Base-by-base conservation (phyloP, 768 basidiomycete species). In the Amanita subjunquillea region DNA sequence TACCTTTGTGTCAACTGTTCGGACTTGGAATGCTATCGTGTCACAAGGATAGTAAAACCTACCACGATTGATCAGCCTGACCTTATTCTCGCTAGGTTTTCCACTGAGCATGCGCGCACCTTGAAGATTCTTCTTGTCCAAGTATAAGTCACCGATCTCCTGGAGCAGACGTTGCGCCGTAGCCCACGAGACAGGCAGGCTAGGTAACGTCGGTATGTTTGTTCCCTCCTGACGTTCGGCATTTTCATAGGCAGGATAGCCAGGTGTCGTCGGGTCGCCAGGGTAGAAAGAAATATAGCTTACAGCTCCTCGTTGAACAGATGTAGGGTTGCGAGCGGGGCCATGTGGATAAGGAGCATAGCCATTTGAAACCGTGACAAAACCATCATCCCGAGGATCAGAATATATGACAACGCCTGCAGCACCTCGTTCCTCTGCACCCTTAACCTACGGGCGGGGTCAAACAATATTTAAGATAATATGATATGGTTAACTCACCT, bases 121-220 rank as follows among this genome's bases (percentile, higher is more conserved):
- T 38, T 10, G 22, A 12, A 57, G 46, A 3, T 58, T 54, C 34
- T 58, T 59, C 12, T 57, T 61, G 3, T 56, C 36, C 8, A 56
- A 39, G 45, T 72, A 66, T 23, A 73, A 56, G 13, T 68, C 67
- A 4, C 66, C 72, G 38, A 81, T 75, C 58, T 80, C 79, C 53
- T 78, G 72, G 7, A 92, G 69, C 6, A 93, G 68, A 15, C 76
- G 73, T 55, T 83, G 66, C 0, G 91, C 93, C 61, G 93, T 95
- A 43, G 73, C 68, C 84, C 89, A 94, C 0, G 87, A 90, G 57
- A 96, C 80, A 1, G 95, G 95, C n/a, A 97, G 66, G 60, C 89
- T 91, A 1, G 90, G 89, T 55, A 92, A 91, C 15, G 62, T 65
- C 2, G 89, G 87, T 36, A 85, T 77, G 58, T 84, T 88, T 40